Base-by-base conservation (phyloP, 108 stramenopile genomes). In the Skeletonema grethae region DNA sequence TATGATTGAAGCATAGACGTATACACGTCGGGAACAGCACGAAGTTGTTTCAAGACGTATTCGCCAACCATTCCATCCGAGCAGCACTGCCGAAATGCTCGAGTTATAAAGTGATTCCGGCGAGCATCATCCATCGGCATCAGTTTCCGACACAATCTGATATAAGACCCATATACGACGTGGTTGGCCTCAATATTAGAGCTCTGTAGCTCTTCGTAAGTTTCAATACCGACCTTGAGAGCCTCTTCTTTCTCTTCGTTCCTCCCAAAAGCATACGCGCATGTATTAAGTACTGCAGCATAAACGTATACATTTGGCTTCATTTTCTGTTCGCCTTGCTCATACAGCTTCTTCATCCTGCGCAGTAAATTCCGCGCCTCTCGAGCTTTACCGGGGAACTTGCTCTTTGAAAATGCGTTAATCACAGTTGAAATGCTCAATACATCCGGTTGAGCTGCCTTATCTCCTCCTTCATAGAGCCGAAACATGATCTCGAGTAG, bases 391-490 rank as follows among this genome's bases (percentile, higher is more conserved):
- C 81, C 59, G 13, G 76, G 76, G 31, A 59, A 78, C 50, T 50
- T 73, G 12, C 62, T 66, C 56, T 78, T 77, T 2, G 81, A 75
- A 24, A 75, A 82, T 58, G 81, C 76, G 31, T 82, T 82, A 1
- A 77, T 82, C 2, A 82, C 81, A n/a, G 75, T 82, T 18, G 79
- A 69, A 68, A 80, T 76, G 57, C 69, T 71, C 63, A 65, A 39
- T 31, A 78, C 76, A 73, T 82, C 72, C 4, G 74, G 72, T 22
- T 46, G 24, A 34, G 45, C 65, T 7, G 38, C 31, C 45, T 36
- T 24, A 57, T 69, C 48, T 3, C 79, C 73, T 1, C 57, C 68
- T 38, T 80, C 69, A 16, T 70, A 75, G n/a, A 74, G 59, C 61
- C 74, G 62, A 55, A 78, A 64, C 81, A 82, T 82, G 8, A 67